These are phyloP conservation scores for Malassezia sympodialis DNA, from an alignment of 1,284 basidiomycete genomes.

Conservation along the genomic window DNA sequence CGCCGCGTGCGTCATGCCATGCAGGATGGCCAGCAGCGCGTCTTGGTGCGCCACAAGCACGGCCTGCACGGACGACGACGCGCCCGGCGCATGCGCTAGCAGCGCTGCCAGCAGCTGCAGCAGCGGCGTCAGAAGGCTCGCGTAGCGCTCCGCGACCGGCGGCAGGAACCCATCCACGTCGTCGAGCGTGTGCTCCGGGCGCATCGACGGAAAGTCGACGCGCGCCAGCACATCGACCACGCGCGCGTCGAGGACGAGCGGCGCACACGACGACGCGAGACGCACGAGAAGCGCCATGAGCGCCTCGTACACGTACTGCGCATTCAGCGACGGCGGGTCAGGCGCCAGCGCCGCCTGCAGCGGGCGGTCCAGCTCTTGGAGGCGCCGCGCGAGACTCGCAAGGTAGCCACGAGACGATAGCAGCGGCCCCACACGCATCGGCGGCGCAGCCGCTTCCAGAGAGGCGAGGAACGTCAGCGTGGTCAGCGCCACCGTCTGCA, in stretches of 20 bases:
- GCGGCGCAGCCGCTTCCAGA: slow-evolving; percentile 6
- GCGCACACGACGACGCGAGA: slow-evolving; percentile 76
- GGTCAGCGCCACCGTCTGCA: slow-evolving; percentile 88
- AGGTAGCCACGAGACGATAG: slow-evolving; percentile 70
- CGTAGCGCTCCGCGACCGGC: slow-evolving; percentile 73
- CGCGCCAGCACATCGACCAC: slow-evolving; percentile 68
- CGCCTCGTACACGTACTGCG: slow-evolving; percentile 87
- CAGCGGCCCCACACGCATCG: slow-evolving; percentile 51
- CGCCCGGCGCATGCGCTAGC: slow-evolving; percentile 29
- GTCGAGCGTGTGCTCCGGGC: slow-evolving; percentile 66
- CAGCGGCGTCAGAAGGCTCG: slow-evolving; percentile 74
- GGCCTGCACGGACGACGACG: slow-evolving; percentile 57
- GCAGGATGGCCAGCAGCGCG: slow-evolving; percentile 66
- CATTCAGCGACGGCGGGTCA: slow-evolving; percentile 84
- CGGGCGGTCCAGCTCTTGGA: slow-evolving; percentile 73
- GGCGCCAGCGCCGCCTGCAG: slow-evolving; percentile 71
- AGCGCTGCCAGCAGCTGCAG: slow-evolving; percentile 61
- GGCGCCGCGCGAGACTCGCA: slow-evolving; percentile 66
- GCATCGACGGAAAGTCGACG: slow-evolving; percentile 74
- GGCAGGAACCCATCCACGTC: slow-evolving; percentile 77
- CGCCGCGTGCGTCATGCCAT: slow-evolving; percentile 60
- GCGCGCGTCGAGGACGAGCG: slow-evolving; percentile 70
- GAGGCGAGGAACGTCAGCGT: slow-evolving; percentile 61
- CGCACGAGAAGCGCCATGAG: slow-evolving; percentile 79
- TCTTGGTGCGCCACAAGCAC: slow-evolving; percentile 69